These are phyloP conservation scores for Solanum acaule DNA, from an alignment of 257 asterid species.

Conservation along the genomic window DNA sequence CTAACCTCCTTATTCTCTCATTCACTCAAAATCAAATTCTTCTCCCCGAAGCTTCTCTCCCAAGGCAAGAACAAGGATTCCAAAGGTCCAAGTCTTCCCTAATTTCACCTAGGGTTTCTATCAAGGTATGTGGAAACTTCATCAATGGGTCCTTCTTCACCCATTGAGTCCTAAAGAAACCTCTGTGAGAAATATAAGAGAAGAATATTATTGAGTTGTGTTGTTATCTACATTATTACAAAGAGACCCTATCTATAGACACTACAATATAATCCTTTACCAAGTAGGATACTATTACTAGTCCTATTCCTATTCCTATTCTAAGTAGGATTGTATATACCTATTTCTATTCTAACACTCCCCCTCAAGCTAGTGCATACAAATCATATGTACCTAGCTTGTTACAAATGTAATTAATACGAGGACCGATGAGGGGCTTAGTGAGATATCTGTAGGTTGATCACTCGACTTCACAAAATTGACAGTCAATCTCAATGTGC, in stretches of 20 bases:
- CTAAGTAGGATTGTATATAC: too few species aligned
- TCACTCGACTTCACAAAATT: not conserved
- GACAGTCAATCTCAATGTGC: not conserved
- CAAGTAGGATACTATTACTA: not conserved
- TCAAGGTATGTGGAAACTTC: too few species aligned
- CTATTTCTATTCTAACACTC: not conserved
- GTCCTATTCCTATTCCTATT: not conserved
- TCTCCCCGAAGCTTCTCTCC: too few species aligned
- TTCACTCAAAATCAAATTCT: too few species aligned
- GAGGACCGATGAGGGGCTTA: not conserved
- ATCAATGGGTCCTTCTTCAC: too few species aligned
- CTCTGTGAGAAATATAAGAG: not conserved
- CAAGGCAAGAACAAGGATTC: too few species aligned
- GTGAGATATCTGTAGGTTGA: not conserved
- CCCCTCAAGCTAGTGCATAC: not conserved
- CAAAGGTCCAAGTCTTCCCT: too few species aligned
- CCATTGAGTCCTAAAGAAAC: too few species aligned
- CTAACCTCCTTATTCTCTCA: too few species aligned
- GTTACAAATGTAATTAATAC: not conserved
- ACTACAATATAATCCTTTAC: not conserved
- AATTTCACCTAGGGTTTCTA: too few species aligned
- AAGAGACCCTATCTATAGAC: not conserved
- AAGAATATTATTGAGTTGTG: not conserved
- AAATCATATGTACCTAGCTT: not conserved
- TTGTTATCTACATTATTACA: not conserved